Conservation (phyloP, 805 yeast genomes). For the Metschnikowia gruessii region DNA sequence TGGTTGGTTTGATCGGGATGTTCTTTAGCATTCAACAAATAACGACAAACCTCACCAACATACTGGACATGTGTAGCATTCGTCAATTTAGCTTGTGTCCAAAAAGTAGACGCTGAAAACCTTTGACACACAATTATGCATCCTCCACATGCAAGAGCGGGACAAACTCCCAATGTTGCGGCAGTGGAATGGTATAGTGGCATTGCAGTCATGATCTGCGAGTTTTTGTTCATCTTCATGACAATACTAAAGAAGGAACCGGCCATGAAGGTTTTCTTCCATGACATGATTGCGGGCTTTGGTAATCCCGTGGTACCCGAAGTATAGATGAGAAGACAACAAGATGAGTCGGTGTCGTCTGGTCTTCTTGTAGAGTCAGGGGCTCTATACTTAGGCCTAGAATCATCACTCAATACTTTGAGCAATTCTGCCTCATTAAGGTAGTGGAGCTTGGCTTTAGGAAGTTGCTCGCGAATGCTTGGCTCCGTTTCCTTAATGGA, state of each 20-base stretch:
- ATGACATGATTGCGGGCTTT: constrained; percentile 87
- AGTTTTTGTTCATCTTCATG: constrained; percentile 51
- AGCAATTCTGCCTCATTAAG: constrained; percentile 51
- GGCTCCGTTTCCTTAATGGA: constrained; percentile 51
- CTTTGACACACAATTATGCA: constrained; percentile 75
- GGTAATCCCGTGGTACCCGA: constrained; percentile 96
- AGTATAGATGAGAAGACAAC: constrained; percentile 77
- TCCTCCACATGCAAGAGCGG: constrained; percentile 61
- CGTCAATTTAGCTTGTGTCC: constrained; percentile 79
- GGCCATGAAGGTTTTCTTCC: constrained; percentile 81
- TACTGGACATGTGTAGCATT: constrained; percentile 83
- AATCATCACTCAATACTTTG: constrained; percentile 37
- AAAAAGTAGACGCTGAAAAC: constrained; percentile 79
- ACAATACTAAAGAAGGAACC: constrained; percentile 66
- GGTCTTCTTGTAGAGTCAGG: constrained; percentile 57
- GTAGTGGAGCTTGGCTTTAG: constrained; percentile 43
- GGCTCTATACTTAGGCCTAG: constrained; percentile 52
- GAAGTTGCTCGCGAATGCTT: constrained; percentile 35
- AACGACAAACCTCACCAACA: constrained; percentile 94
- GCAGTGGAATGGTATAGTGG: constrained; percentile 96
- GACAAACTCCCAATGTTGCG: constrained; percentile 78
- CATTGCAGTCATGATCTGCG: constrained; percentile 84
- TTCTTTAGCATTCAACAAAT: constrained; percentile 61
- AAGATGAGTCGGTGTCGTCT: constrained; percentile 52
- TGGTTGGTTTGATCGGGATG: constrained; percentile 68